These are phyloP conservation scores for Leptosphaerulina australis DNA, from an alignment of 2,329 filamentous ascomycete genomes.

Conservation along the genomic window DNA sequence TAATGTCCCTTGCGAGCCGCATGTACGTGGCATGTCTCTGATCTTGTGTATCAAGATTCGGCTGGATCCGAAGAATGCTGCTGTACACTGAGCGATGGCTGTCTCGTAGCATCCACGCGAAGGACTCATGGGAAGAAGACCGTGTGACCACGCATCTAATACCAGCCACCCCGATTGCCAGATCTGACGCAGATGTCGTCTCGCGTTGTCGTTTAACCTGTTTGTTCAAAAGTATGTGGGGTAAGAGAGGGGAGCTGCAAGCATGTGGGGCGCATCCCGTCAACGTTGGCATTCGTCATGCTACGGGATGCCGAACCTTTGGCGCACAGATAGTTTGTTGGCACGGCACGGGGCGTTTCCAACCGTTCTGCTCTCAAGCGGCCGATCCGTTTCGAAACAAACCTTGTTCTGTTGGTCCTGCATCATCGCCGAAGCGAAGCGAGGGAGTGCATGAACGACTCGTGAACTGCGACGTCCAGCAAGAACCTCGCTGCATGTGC, in stretches of 20 bases:
- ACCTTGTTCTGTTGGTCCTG: slow-evolving; percentile 16
- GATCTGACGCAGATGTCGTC: slow-evolving; percentile 1
- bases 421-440: slow-evolving; percentile 7
- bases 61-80: slow-evolving; percentile 16
- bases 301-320: slow-evolving; percentile 16
- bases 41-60: slow-evolving; percentile 11
- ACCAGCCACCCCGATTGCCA: slow-evolving; percentile 2
- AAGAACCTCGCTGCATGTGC: neutral
- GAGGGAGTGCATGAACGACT: slow-evolving; percentile 17
- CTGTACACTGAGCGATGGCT: neutral
- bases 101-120: slow-evolving; percentile 4
- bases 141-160: slow-evolving; percentile 1
- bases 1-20: slow-evolving; percentile 6
- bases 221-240: slow-evolving; percentile 6
- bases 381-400: slow-evolving; percentile 19
- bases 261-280: slow-evolving; percentile 9
- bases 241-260: slow-evolving; percentile 12
- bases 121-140: neutral
- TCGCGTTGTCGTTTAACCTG: slow-evolving; percentile 9
- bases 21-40: slow-evolving; percentile 16
- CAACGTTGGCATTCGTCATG: slow-evolving; percentile 14
- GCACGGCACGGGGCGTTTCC: slow-evolving; percentile 9
- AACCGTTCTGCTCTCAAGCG: slow-evolving; percentile 1
- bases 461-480: slow-evolving; percentile 1
- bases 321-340: slow-evolving; percentile 7